Base-by-base conservation (phyloP, 805 yeast genomes). In the Candida qinlingensis region DNA sequence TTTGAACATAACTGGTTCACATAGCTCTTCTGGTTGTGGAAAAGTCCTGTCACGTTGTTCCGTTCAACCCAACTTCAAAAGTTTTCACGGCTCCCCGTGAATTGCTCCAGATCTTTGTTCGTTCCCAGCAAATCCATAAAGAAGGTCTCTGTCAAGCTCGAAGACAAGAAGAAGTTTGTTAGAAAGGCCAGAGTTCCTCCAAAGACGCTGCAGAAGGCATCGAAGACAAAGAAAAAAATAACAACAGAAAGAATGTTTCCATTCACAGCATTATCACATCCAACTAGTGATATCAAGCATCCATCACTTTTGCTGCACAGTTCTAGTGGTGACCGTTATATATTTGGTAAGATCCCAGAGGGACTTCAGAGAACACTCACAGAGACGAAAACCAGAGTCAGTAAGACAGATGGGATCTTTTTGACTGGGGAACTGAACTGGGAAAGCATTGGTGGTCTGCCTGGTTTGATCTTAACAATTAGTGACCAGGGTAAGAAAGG, bases 381-480 rank as follows among this genome's bases (percentile, higher is more conserved):
- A 50, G 89, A 85, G 54, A 73, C 77, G 53, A 78, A 79, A 41
- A 62, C 83, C 28, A 73, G 75, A 41, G 65, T 86, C 11, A 73
- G 83, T 2, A 83, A 78, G 52, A 65, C 88, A 33, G 73, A 77
- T 42, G 78, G 81, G 36, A 69, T 92, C 4, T 91, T 87, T 58
- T 60, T 94, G 5, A 82, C 96, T 0, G 99, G 99, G 3, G 70
- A 70, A n/a, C 52, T 87, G 9, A 66, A 76, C 46, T 92, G 97
- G 97, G 64, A 75, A 6, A 74, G 83, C n/a, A 68, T 89, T 3
- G 88, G 96, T n/a, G 99, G 99, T 0, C 65, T 92, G 6, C 97
- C 98, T 0, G 99, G 99, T 0, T 68, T 88, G 58, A 78, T 92
- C 43, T 68, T 92, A 44, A 88, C 97, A 0, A 72, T 86, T 11